These are phyloP conservation scores for Cudoniella acicularis DNA, from an alignment of 495 filamentous ascomycete genomes.

Conservation along the genomic window DNA sequence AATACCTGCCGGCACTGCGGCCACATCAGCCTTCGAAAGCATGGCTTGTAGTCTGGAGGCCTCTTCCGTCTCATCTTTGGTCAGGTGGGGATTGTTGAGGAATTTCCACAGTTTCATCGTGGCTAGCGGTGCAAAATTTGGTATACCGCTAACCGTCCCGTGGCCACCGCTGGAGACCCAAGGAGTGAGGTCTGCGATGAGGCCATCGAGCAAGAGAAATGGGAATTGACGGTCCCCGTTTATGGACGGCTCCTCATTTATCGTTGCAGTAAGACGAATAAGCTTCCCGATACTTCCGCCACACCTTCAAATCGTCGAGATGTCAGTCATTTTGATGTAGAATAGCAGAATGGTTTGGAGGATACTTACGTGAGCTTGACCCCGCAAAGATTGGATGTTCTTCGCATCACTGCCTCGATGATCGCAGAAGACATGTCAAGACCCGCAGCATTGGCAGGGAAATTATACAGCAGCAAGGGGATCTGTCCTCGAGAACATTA, in stretches of 20 bases:
- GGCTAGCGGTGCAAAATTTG: neutral
- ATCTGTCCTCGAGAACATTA: no score
- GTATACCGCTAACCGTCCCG: neutral
- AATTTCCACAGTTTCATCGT: neutral
- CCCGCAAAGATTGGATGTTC: neutral
- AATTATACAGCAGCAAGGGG: neutral
- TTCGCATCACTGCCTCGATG: neutral
- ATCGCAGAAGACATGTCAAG: neutral
- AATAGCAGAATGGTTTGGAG: neutral
- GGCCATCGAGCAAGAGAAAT: neutral
- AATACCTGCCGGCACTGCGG: neutral
- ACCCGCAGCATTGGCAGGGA: neutral
- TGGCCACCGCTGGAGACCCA: neutral
- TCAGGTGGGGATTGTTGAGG: neutral
- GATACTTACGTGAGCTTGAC: neutral
- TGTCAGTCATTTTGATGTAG: neutral
- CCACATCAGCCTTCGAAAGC: neutral
- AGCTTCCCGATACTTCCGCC: neutral
- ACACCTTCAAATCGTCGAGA: neutral
- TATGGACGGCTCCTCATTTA: neutral
- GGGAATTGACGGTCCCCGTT: neutral
- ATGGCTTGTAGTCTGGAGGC: neutral
- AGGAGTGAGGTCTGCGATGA: neutral
- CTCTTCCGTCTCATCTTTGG: neutral
- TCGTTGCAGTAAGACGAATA: neutral